Evolutionary conservation across 2,329 filamentous ascomycete genomes (phyloP), one percentile per base, ranked within the genome.

Genomic region (Waltergamsia citrina): DNA sequence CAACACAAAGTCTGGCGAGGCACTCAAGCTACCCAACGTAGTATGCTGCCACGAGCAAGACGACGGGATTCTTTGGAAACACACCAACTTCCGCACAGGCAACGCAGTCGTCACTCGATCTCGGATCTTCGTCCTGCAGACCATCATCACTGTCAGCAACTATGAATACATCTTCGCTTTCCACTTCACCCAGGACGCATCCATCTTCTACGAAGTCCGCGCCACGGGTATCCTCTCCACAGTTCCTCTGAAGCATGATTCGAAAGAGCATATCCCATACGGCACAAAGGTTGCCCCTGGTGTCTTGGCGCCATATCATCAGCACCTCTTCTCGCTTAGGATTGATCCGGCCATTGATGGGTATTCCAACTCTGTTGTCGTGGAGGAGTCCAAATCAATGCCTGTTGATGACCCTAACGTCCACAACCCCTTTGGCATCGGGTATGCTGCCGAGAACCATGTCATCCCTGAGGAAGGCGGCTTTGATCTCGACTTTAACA

Each of bases 311-410:
- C 73, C 75, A 16, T 78, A 81, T 47, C 78, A 83, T 39, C 78
- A 83, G 46, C 77, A 83, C 50, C 63, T 83, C 24, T 82, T 83
- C 47, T 68, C 62, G n/a, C 50, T 76, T 20, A 66, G 77, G 1
- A 70, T 82, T n/a, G 78, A 83, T 43, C 74, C 76, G 0, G 70
- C 73, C 3, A 60, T 81, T 26, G 75, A 81, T 43, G 74, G 75
- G 1, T 58, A 69, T 43, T 48, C 53, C 2, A 81, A 80, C 49
- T 70, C 71, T 0, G 52, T 78, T 2, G 47, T 54, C 2, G 38
- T 59, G 1, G 56, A 63, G 18, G 59, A 64, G 24, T 52, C 53
- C 1, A 42, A 51, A 6, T 31, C 60, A 0, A 57, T 78, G 45
- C 65, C 69, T 0, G 53, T 63, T 36, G 38, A 49, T 9, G 42